phyloP scores from a whole-genome alignment of 1,284 basidiomycete genomes.

The Omphalotus olearius region DNA sequence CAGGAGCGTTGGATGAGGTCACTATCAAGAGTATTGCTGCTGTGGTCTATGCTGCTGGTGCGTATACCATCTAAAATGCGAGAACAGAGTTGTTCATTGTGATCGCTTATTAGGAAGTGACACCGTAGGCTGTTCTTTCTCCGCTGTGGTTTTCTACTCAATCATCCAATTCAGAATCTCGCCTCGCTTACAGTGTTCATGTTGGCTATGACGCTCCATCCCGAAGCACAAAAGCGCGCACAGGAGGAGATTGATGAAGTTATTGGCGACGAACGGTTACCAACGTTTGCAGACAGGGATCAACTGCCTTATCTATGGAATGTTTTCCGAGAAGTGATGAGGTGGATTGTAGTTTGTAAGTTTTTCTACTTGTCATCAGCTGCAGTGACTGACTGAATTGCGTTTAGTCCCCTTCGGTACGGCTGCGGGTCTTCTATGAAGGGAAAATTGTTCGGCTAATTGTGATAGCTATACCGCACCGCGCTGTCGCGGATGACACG shows the following conservation, averaged over 20 bases:
- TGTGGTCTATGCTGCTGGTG: background rate
- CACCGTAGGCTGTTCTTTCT: background rate
- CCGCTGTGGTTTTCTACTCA: background rate
- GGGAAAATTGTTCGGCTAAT: background rate
- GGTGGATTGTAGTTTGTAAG: background rate
- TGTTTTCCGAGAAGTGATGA: background rate
- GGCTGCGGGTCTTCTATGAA: background rate
- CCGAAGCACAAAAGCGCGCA: slow-evolving; percentile 2
- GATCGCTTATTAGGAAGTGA: background rate
- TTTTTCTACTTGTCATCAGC: background rate
- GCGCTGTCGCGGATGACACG: background rate
- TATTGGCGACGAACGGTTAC: slow-evolving; percentile 1
- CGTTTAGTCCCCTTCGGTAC: slow-evolving; percentile 7
- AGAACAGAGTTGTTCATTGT: background rate
- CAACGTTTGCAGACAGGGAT: background rate
- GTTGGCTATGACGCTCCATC: background rate
- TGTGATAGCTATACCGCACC: background rate
- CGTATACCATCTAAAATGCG: too few relatives aligned
- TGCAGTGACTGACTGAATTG: too few relatives aligned
- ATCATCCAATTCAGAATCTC: background rate
- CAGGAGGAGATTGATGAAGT: slow-evolving; percentile 2
- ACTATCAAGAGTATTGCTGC: background rate
- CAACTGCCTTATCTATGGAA: background rate
- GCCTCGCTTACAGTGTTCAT: background rate
- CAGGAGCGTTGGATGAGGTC: background rate